phyloP scores from a whole-genome alignment of 2,329 filamentous ascomycete genomes.

The Verticillium zaregamsianum region DNA sequence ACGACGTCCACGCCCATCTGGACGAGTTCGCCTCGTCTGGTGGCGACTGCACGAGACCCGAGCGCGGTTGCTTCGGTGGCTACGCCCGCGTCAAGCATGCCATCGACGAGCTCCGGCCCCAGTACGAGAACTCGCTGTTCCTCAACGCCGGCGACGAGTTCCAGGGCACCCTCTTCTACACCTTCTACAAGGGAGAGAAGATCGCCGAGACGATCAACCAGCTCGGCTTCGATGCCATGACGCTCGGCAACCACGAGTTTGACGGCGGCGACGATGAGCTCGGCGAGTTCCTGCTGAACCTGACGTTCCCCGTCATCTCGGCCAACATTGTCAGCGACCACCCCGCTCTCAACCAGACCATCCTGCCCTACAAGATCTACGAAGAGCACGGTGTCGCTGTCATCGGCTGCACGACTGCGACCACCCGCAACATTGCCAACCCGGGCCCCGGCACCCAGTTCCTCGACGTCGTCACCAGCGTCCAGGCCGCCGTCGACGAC shows the following conservation, averaged over 20 bases:
- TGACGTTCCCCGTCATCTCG: slow-evolving; percentile 61
- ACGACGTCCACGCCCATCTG: slow-evolving; percentile 64
- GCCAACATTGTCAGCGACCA: slow-evolving; percentile 61
- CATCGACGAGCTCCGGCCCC: slow-evolving; percentile 51
- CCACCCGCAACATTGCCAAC: slow-evolving; percentile 53
- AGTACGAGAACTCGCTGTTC: slow-evolving; percentile 57
- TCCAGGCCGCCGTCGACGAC: slow-evolving; percentile 58
- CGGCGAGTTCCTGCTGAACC: slow-evolving; percentile 56
- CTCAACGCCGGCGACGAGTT: slow-evolving; percentile 68
- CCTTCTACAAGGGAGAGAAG: slow-evolving; percentile 63
- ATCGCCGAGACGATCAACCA: slow-evolving; percentile 63
- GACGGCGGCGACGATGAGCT: slow-evolving; percentile 61
- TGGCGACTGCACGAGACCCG: slow-evolving; percentile 54
- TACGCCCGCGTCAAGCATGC: slow-evolving; percentile 61
- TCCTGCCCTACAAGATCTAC: slow-evolving; percentile 64
- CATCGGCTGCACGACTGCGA: slow-evolving; percentile 60
- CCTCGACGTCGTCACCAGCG: slow-evolving; percentile 50
- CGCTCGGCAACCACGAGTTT: slow-evolving; percentile 64
- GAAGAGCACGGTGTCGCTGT: slow-evolving; percentile 56
- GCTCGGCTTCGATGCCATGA: slow-evolving; percentile 65
- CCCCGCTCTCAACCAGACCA: slow-evolving; percentile 53
- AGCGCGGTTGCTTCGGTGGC: slow-evolving; percentile 58
- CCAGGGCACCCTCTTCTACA: slow-evolving; percentile 65
- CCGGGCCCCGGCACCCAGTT: slow-evolving; percentile 56
- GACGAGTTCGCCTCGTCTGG: slow-evolving; percentile 59